Evolutionary conservation across 306 rosid species (phyloP), one percentile per base, ranked within the genome.

Genomic region (Cicer chorassanicum): DNA sequence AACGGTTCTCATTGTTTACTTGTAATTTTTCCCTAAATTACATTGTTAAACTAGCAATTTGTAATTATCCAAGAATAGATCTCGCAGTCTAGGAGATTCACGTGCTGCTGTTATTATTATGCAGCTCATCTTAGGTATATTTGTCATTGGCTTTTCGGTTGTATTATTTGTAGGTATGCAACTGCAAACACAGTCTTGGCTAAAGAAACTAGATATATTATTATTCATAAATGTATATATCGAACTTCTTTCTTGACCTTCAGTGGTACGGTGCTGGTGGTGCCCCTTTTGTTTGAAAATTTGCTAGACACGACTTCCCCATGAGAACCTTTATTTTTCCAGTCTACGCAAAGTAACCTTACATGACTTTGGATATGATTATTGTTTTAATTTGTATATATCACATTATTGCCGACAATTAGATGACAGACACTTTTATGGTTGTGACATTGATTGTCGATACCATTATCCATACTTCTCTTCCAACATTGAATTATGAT

Each of bases 41-140:
- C 80, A 6, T 1, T 21, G 39, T 61, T 51, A 56, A n/a, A 19
- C 76, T 61, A 39, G 64, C 70, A 51, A 51, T n/a, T 50, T 77
- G 74, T 71, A 76, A 70, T 70, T 44, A 65, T 70, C 56, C 34
- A 42, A 66, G 66, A 40, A 18, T 78, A 65, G 85, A 67, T 70
- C 14, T 50, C 16, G 21, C 49, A 24, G 21, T 63, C 43, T 62
- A 64, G 60, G 57, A 45, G 40, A 10, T 62, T 72, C 78, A 53
- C 61, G 9, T 38, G 78, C 68, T 71, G 60, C 68, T 63, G 8
- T 59, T 51, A 78, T 78, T 71, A 71, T 51, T 10, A 40, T 49
- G 82, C 56, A 78, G 66, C 77, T 54, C 40, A 19, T 50, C 65
- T 29, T 59, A 70, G 19, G 49, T 69, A 15, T 41, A 51, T 63